A percentile compares a stretch with the other conserved stretches of the same genome.
phyloP scores from a whole-genome alignment of 2,329 filamentous ascomycete genomes.

The Fusarium begoniae region DNA sequence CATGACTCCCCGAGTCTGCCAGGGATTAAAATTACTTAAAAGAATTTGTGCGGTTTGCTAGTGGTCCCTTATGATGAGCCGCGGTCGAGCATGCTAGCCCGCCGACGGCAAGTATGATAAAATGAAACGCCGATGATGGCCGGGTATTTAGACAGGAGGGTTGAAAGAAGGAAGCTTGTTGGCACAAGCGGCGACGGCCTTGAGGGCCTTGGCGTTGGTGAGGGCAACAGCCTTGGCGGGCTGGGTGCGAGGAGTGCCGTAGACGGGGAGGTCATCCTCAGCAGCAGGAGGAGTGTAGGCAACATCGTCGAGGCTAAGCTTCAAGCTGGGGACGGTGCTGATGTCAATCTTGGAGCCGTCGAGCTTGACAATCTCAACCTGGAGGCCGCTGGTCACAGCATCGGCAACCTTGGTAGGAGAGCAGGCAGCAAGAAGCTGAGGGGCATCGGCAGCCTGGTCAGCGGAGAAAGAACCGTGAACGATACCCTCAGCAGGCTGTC shows the following conservation, averaged over 20 bases:
- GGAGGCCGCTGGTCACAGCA: slow-evolving; percentile 41
- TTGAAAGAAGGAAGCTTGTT: slow-evolving; percentile 32
- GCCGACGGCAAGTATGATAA: slow-evolving; percentile 2
- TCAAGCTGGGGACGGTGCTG: slow-evolving; percentile 47
- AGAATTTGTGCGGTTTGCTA: slow-evolving; percentile 37
- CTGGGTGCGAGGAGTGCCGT: slow-evolving; percentile 30
- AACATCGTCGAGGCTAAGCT: slow-evolving; percentile 44
- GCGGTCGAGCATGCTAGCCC: neutral
- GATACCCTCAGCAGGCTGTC: slow-evolving; percentile 46
- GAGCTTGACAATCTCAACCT: slow-evolving; percentile 48
- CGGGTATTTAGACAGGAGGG: slow-evolving; percentile 23
- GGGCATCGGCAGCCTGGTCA: slow-evolving; percentile 71
- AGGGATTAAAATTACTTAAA: slow-evolving; percentile 39
- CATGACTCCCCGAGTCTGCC: slow-evolving; percentile 33
- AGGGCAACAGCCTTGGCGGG: slow-evolving; percentile 30
- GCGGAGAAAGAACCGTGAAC: slow-evolving; percentile 51
- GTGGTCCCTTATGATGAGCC: slow-evolving; percentile 27
- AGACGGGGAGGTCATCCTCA: slow-evolving; percentile 43
- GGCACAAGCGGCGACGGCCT: slow-evolving; percentile 32
- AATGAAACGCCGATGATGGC: slow-evolving; percentile 11
- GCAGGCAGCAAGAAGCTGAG: slow-evolving; percentile 56
- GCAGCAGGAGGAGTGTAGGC: slow-evolving; percentile 40
- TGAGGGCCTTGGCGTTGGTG: slow-evolving; percentile 27
- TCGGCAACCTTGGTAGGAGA: slow-evolving; percentile 38
- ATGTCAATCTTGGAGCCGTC: slow-evolving; percentile 52